Conservation (phyloP, 345 rosid species). For the Eucalyptus sp. region DNA sequence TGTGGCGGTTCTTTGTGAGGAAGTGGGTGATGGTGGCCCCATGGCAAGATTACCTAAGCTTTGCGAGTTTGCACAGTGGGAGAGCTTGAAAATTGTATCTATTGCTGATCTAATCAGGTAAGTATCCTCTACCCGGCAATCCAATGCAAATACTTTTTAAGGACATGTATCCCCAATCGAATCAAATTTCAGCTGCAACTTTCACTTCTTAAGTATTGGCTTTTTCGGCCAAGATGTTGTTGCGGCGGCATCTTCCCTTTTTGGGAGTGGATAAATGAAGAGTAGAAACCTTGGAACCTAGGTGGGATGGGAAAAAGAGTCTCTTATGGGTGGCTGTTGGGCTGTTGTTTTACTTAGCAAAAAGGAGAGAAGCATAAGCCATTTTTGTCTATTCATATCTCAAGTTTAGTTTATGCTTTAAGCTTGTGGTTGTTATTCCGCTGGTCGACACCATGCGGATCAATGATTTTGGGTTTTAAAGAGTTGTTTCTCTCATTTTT, state of each 20-base stretch:
- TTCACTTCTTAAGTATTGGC: not conserved
- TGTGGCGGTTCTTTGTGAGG: constrained; percentile 55
- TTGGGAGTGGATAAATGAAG: no score
- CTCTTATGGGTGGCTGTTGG: no score
- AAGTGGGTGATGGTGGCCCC: constrained; percentile 85
- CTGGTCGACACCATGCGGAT: no score
- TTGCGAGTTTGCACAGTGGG: constrained; percentile 43
- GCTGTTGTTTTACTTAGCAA: no score
- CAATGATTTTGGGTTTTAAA: not conserved
- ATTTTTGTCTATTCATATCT: no score
- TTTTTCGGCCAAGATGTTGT: no score
- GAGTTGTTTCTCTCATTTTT: not conserved
- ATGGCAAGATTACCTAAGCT: constrained; percentile 30
- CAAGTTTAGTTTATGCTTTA: no score
- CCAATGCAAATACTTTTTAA: not conserved
- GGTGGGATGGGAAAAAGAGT: no score
- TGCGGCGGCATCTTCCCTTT: accelerated
- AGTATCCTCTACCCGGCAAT: not conserved
- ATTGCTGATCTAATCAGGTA: constrained; percentile 64
- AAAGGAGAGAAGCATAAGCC: no score
- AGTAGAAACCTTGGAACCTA: no score
- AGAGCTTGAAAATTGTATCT: constrained; percentile 53
- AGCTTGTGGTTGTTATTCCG: no score
- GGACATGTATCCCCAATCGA: no score
- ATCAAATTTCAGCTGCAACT: not conserved